phyloP scores from a whole-genome alignment of 202 grass and related monocot genomes.

The Digitaria exilis region DNA sequence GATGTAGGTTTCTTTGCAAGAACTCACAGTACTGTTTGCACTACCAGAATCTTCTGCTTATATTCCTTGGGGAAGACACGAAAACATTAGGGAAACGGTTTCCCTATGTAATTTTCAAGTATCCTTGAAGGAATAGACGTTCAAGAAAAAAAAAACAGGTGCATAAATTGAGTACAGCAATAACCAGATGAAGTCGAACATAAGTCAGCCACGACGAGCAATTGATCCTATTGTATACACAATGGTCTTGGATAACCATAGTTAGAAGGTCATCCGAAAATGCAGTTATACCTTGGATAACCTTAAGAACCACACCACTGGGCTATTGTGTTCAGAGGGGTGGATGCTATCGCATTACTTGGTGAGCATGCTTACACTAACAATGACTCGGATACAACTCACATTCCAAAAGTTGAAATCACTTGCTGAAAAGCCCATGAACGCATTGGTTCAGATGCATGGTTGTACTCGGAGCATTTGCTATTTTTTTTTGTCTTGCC shows the following conservation, averaged over 20 bases:
- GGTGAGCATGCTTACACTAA: neutral
- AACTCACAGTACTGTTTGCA: neutral
- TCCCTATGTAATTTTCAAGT: too few relatives aligned
- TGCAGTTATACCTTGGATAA: neutral
- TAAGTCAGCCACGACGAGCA: neutral
- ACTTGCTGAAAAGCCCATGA: neutral
- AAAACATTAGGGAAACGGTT: too few relatives aligned
- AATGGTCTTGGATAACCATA: neutral
- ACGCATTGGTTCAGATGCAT: neutral
- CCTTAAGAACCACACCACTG: neutral
- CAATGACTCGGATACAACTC: neutral
- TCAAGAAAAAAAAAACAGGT: neutral
- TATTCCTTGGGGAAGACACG: too few relatives aligned
- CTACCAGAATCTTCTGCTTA: too few relatives aligned
- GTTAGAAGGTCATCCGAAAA: neutral
- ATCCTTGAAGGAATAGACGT: neutral
- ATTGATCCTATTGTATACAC: neutral
- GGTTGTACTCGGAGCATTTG: neutral
- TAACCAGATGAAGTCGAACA: neutral
- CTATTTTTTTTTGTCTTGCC: neutral
- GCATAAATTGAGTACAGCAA: neutral
- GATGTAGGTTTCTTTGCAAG: neutral
- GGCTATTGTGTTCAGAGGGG: conserved; percentile 8
- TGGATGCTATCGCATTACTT: neutral
- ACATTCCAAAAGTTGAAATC: neutral